Evolutionary conservation across 768 basidiomycete species (phyloP).

Genomic region (Leccinum aurantiacum): DNA sequence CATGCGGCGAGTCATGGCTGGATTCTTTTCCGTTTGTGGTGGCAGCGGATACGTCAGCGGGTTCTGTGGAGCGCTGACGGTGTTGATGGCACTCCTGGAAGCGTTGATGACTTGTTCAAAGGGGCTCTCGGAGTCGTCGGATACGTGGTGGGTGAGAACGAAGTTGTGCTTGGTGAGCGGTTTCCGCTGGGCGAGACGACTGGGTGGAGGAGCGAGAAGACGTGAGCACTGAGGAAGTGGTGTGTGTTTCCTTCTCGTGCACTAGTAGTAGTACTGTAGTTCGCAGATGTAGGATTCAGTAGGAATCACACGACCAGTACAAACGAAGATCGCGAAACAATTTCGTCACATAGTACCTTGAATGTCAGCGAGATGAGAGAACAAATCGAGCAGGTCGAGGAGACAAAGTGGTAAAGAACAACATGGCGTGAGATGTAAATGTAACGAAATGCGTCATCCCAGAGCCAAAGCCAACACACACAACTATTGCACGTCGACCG

Average conservation of each 20-base stretch:
- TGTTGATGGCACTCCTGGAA: conserved; percentile 50
- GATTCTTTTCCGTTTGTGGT: conserved; percentile 40
- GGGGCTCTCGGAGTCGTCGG: conserved; percentile 77
- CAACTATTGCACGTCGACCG: too few relatives aligned
- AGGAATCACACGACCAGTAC: too few relatives aligned
- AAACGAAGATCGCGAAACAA: too few relatives aligned
- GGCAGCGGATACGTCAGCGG: conserved; percentile 40
- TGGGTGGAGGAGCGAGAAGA: conserved; percentile 62
- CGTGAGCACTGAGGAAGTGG: conserved; percentile 51
- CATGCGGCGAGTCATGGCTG: conserved; percentile 53
- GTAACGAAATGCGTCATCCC: too few relatives aligned
- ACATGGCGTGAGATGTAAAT: too few relatives aligned
- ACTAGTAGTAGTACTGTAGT: too few relatives aligned
- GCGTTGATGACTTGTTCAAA: conserved; percentile 59
- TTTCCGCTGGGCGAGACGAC: conserved; percentile 40
- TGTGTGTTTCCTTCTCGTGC: conserved; percentile 61
- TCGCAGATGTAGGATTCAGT: too few relatives aligned
- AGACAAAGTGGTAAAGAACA: too few relatives aligned
- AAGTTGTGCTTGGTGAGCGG: conserved; percentile 58
- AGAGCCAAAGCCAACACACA: too few relatives aligned
- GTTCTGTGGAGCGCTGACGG: conserved; percentile 59
- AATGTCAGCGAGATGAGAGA: too few relatives aligned
- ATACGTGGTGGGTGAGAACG: conserved; percentile 47
- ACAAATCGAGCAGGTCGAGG: too few relatives aligned
- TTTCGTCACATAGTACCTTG: too few relatives aligned